phyloP scores from a whole-genome alignment of 306 rosid species.

The Inga leiocalycina region DNA sequence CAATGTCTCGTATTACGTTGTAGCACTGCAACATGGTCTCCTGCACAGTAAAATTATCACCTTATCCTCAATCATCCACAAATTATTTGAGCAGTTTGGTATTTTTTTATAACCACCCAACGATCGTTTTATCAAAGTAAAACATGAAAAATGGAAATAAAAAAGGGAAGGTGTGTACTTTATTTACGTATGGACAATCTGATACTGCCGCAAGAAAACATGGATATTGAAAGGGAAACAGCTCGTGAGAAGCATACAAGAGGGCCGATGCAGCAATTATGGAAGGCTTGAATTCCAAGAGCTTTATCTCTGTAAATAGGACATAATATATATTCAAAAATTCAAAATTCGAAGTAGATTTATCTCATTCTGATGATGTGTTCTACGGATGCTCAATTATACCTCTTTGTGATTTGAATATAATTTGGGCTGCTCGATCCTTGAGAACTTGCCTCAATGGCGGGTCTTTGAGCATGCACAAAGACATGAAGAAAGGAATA shows the following conservation, averaged over 20 bases:
- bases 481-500: constrained; percentile 57
- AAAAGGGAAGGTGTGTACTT: constrained; percentile 47
- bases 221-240: constrained; percentile 79
- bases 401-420: constrained; percentile 84
- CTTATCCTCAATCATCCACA: constrained; percentile 24
- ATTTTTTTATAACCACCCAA: neutral
- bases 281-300: constrained; percentile 85
- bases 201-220: constrained; percentile 64
- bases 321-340: neutral
- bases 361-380: neutral
- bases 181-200: constrained; percentile 61
- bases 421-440: constrained; percentile 70
- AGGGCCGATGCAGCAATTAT: constrained; percentile 79
- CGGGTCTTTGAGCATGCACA: constrained; percentile 58
- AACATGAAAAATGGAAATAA: neutral
- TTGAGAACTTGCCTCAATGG: constrained; percentile 65
- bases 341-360: neutral
- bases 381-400: neutral
- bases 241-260: constrained; percentile 73
- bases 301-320: constrained; percentile 58
- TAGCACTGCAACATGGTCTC: constrained; percentile 62
- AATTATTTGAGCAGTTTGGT: neutral
- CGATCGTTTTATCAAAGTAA: neutral
- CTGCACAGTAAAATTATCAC: constrained; percentile 40
- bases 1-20: constrained; percentile 53